Evolutionary conservation across 1,284 basidiomycete genomes (phyloP).

Genomic region (Sanghuangporus baumii): DNA sequence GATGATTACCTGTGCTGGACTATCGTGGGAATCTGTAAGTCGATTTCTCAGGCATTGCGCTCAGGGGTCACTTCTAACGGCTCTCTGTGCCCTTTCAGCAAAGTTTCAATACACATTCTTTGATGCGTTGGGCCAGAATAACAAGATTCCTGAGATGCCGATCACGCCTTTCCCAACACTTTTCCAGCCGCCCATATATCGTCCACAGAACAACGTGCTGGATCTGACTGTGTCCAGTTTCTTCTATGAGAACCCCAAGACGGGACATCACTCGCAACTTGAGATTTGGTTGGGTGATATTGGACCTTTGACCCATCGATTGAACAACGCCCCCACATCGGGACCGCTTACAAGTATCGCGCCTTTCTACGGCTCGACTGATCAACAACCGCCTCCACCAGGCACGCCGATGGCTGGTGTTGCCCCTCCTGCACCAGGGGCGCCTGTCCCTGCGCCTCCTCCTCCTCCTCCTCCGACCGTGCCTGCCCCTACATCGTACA

Average conservation of each 20-base stretch:
- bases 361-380: conserved; percentile 33
- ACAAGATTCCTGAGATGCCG: conserved; percentile 65
- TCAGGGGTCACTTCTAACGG: conserved; percentile 20
- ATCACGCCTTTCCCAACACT: conserved; percentile 89
- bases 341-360: conserved; percentile 59
- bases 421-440: neutral
- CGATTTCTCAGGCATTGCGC: neutral
- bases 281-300: conserved; percentile 88
- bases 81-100: conserved; percentile 38
- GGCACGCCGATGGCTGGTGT: conserved; percentile 1
- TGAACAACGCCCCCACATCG: conserved; percentile 62
- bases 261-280: conserved; percentile 58
- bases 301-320: conserved; percentile 71
- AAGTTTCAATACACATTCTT: conserved; percentile 95
- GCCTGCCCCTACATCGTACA: conserved; percentile 39
- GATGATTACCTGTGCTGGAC: conserved; percentile 96
- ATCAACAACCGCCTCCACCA: conserved; percentile 15
- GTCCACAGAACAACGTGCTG: conserved; percentile 65
- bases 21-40: conserved; percentile 90
- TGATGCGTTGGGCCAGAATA: conserved; percentile 78
- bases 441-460: neutral
- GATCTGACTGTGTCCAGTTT: conserved; percentile 84
- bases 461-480: conserved; percentile 22
- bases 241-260: conserved; percentile 68
- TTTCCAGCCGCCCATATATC: conserved; percentile 74